Conservation (phyloP, 129 eudicot genomes). For the Flaveria brownii region DNA sequence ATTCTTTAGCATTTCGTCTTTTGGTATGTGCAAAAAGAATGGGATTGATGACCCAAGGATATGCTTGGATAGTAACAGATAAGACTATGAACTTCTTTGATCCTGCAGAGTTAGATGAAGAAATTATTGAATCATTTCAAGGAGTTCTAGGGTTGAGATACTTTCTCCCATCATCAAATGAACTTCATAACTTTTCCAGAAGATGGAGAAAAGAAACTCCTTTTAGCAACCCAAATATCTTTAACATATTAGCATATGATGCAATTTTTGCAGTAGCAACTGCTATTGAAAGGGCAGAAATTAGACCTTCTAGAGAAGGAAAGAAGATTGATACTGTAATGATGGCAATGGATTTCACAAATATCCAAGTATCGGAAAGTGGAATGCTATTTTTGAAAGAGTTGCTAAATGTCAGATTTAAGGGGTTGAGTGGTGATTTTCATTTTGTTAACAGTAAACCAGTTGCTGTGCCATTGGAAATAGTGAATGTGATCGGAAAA, state of each 20-base stretch:
- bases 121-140: slow-evolving; percentile 32
- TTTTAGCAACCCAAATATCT: neutral
- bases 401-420: slow-evolving; percentile 20
- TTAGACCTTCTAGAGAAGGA: neutral
- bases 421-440: slow-evolving; percentile 51
- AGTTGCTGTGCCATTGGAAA: neutral
- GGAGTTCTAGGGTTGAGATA: slow-evolving; percentile 46
- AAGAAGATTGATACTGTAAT: neutral
- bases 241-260: slow-evolving; percentile 57
- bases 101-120: slow-evolving; percentile 17
- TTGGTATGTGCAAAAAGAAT: slow-evolving; percentile 9
- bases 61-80: slow-evolving; percentile 24
- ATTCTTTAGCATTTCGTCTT: slow-evolving; percentile 7
- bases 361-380: neutral
- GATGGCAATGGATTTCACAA: neutral
- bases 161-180: slow-evolving; percentile 29
- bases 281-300: slow-evolving; percentile 29
- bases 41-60: slow-evolving; percentile 18
- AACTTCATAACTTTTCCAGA: slow-evolving; percentile 16
- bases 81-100: slow-evolving; percentile 27
- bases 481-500: slow-evolving; percentile 7
- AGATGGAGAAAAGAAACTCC: slow-evolving; percentile 34
- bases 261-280: slow-evolving; percentile 39
- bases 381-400: slow-evolving; percentile 24
- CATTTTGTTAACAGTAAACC: slow-evolving; percentile 24